phyloP scores from a whole-genome alignment of 1,284 basidiomycete species.

The Lentinula novae-zelandiae region DNA sequence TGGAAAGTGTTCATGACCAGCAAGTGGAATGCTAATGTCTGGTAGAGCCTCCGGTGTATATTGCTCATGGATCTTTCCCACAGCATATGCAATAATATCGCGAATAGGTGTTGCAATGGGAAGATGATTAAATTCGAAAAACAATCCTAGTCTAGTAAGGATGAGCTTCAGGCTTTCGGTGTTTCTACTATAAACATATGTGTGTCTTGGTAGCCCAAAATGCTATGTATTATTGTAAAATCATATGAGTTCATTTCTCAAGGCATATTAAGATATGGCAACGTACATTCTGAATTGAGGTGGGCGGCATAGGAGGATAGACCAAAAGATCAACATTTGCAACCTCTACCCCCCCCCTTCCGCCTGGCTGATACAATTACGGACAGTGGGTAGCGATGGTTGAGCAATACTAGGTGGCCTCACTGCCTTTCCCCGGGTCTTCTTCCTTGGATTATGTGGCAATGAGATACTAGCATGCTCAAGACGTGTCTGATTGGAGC shows the following conservation, averaged over 20 bases:
- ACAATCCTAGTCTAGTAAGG: background rate
- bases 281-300: background rate
- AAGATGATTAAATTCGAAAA: background rate
- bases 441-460: background rate
- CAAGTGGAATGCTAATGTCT: background rate
- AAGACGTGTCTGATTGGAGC: background rate
- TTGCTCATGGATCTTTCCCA: background rate
- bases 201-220: background rate
- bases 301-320: background rate
- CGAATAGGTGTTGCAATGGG: background rate
- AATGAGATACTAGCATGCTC: background rate
- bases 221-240: no score
- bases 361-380: background rate
- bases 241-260: no score
- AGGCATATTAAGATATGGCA: no score
- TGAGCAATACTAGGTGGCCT: background rate
- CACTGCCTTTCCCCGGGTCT: background rate
- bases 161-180: background rate
- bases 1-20: background rate
- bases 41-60: background rate
- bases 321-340: background rate
- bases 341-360: background rate
- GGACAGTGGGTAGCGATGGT: background rate
- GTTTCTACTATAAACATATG: background rate
- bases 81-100: background rate